phyloP scores from a whole-genome alignment of 768 basidiomycete genomes.

The Rhizopogon vesiculosus region DNA sequence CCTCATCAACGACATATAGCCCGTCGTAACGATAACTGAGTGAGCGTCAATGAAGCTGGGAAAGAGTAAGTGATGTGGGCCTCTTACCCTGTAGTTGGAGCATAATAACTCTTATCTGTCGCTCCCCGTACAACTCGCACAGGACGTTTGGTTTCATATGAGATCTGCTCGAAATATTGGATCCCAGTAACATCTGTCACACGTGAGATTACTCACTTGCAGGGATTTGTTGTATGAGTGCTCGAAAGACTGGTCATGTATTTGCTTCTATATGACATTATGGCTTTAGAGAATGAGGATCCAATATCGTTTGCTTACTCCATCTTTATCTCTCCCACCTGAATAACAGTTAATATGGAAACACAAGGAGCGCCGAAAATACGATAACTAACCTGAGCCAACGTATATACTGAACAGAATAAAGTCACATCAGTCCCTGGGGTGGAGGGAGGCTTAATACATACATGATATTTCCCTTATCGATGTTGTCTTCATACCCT shows the following conservation, averaged over 20 bases:
- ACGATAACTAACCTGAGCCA: conserved; percentile 22
- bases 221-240: conserved; percentile 16
- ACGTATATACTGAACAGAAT: conserved; percentile 25
- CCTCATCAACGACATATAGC: conserved; percentile 22
- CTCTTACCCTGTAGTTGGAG: conserved; percentile 20
- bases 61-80: not conserved
- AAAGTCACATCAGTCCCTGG: conserved; percentile 1
- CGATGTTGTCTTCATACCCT: conserved; percentile 39
- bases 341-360: not conserved
- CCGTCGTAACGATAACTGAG: conserved; percentile 28
- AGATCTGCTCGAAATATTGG: conserved; percentile 18
- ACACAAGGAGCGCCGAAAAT: not conserved
- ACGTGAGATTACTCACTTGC: conserved; percentile 4
- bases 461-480: conserved; percentile 33
- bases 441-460: conserved; percentile 4
- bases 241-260: conserved; percentile 18
- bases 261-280: conserved; percentile 16
- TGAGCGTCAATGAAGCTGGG: not conserved
- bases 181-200: not conserved
- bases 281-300: not conserved
- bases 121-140: conserved; percentile 36
- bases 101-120: conserved; percentile 8
- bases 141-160: conserved; percentile 21
- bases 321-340: conserved; percentile 19
- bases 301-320: conserved; percentile 6